Evolutionary conservation across 2,329 filamentous ascomycete species (phyloP).

Genomic region (Botrytis tulipae): DNA sequence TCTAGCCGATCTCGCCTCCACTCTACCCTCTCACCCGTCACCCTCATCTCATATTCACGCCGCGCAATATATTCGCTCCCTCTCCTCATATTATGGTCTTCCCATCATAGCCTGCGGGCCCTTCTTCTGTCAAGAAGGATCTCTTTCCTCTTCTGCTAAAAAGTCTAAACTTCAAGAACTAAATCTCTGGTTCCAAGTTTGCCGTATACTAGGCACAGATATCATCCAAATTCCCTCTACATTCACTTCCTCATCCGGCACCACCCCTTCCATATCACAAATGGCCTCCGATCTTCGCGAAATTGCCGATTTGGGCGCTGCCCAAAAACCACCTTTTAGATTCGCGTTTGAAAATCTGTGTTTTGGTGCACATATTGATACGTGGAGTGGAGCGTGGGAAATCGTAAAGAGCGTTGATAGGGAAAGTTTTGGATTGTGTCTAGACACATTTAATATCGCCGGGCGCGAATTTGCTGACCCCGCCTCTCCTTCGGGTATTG

Average conservation of each 20-base stretch:
- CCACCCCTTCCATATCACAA: conserved; percentile 51
- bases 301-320: conserved; percentile 65
- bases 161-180: conserved; percentile 59
- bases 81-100: conserved; percentile 57
- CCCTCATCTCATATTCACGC: conserved; percentile 52
- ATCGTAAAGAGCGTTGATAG: conserved; percentile 63
- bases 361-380: conserved; percentile 68
- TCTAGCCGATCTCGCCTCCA: conserved; percentile 57
- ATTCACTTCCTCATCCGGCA: conserved; percentile 42
- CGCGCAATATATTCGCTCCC: conserved; percentile 53
- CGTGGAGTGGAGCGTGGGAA: conserved; percentile 71
- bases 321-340: conserved; percentile 53
- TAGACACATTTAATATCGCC: conserved; percentile 78
- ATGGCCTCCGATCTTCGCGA: conserved; percentile 62
- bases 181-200: conserved; percentile 67
- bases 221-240: conserved; percentile 74
- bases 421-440: conserved; percentile 71
- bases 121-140: conserved; percentile 75
- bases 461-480: conserved; percentile 71
- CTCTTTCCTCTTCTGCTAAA: conserved; percentile 61
- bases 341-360: conserved; percentile 74
- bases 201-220: conserved; percentile 64
- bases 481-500: conserved; percentile 40
- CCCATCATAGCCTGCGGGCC: conserved; percentile 58
- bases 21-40: conserved; percentile 34